A percentile compares a stretch with the other conserved stretches of the same genome.
Evolutionary conservation across 495 filamentous ascomycete species (phyloP).

Genomic region (Aspergillus leporis): DNA sequence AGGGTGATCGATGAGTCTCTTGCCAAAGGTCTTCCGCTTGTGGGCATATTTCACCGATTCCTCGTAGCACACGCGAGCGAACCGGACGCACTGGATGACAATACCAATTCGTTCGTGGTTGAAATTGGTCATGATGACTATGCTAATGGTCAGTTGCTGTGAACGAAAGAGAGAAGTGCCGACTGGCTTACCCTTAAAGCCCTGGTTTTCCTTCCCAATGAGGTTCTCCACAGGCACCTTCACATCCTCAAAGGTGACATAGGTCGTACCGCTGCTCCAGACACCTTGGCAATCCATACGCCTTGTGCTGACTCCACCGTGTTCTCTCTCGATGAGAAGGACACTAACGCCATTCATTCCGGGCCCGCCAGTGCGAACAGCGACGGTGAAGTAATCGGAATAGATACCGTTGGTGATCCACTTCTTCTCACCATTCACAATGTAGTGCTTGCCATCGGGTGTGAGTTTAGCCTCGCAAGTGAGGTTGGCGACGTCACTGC

Average conservation of each 20-base stretch:
- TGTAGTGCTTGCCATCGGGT: conserved; percentile 96
- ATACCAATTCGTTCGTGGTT: conserved; percentile 99
- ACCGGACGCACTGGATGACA: conserved; percentile 94
- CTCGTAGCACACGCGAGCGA: conserved; percentile 96
- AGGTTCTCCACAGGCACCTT: conserved; percentile 98
- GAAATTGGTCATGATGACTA: conserved; percentile 97
- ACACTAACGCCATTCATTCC: conserved; percentile 92
- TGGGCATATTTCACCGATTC: conserved; percentile 94
- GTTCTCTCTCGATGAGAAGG: conserved; percentile 81
- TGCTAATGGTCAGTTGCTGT: conserved; percentile 12
- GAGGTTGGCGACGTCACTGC: conserved; percentile 89
- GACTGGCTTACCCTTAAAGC: conserved; percentile 70
- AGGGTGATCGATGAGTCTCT: conserved; percentile 92
- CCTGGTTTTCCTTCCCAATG: conserved; percentile 95
- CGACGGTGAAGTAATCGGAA: conserved; percentile 95
- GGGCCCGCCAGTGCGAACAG: conserved; percentile 80
- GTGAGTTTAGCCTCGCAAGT: conserved; percentile 92
- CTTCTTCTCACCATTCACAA: conserved; percentile 99
- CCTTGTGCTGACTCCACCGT: conserved; percentile 83
- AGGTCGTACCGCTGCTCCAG: conserved; percentile 91
- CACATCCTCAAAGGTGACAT: conserved; percentile 96
- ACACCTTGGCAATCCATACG: conserved; percentile 99
- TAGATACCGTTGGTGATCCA: conserved; percentile 99
- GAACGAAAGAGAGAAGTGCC: background rate
- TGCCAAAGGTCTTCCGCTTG: conserved; percentile 95